These are phyloP conservation scores for Hyphopichia wangnamkhiaoensis DNA, from an alignment of 1,139 yeast species.

Conservation along the genomic window DNA sequence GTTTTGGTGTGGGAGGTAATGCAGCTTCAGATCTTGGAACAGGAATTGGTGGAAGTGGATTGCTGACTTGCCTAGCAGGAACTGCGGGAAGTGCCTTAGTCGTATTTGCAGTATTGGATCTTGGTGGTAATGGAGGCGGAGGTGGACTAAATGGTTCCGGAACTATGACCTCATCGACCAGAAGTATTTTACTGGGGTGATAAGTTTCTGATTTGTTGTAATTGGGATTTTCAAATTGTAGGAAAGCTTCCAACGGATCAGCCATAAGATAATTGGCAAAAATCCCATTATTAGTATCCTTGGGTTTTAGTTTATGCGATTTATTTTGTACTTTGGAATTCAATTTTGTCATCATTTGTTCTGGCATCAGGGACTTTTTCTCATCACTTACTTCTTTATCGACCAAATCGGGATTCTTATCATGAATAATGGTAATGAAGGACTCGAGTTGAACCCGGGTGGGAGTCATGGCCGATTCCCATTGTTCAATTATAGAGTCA, in stretches of 20 bases:
- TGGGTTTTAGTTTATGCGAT: conserved; percentile 27
- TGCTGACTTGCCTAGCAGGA: conserved; percentile 7
- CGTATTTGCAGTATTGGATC: conserved; percentile 21
- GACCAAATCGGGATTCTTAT: conserved; percentile 32
- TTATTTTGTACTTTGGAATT: conserved; percentile 23
- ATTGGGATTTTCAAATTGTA: conserved; percentile 29
- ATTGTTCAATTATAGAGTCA: conserved; percentile 27
- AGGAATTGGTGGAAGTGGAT: conserved; percentile 10
- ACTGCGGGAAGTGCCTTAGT: conserved; percentile 13
- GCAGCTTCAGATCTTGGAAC: not conserved
- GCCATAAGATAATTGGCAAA: conserved; percentile 32
- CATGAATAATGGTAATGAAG: conserved; percentile 28
- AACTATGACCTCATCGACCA: conserved; percentile 19
- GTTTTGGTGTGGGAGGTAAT: not conserved
- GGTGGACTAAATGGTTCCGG: conserved; percentile 10
- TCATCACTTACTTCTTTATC: conserved; percentile 32
- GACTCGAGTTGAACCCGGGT: conserved; percentile 40
- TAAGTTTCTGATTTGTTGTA: conserved; percentile 31
- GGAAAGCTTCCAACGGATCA: conserved; percentile 37
- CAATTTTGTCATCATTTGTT: conserved; percentile 31
- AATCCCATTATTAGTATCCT: conserved; percentile 32
- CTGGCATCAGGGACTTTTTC: conserved; percentile 24
- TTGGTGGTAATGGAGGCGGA: conserved; percentile 33
- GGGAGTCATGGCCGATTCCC: conserved; percentile 37
- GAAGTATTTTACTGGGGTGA: conserved; percentile 26